Evolutionary conservation across 305 asterid genomes (phyloP), one percentile per base, ranked within the genome.

Genomic region (Fraxinus xanthoxyloides): DNA sequence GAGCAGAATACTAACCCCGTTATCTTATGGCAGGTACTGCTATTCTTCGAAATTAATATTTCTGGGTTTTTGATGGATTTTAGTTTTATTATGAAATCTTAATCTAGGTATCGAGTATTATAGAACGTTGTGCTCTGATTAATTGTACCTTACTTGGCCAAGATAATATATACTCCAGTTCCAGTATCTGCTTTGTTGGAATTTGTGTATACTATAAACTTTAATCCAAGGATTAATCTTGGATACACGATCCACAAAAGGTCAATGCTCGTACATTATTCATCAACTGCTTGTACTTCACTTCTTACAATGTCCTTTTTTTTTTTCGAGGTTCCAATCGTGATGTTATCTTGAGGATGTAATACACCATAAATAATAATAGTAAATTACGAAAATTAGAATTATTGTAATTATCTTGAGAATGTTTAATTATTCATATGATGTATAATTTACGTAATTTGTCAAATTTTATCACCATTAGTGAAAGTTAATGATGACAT

Each of bases 21-120:
- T 17, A 70, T 70, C 12, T 70, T 70, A 31, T 70, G 75, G 75
- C 75, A 70, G 75, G 75, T 70, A 67, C 21, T 67, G 35, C 19
- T 67, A 12, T 67, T 67, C 19, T 28, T 67, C 35, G 74, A 28
- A 28, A 67, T 67, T 67, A 19, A 19, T 59, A 59, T 59, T 28
- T 67, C 34, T 30, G 0, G n/a, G 73, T 3, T 63, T 63, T 65
- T 65, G 19, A 65, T 19, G 73, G 35, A 24, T 28, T 67, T 9
- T 65, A 15, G 23, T 69, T 69, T 69, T 69, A 12, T 28, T 69
- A 13, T 69, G 75, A 69, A 69, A 17, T 28, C 7, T 31, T 30
- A 30, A 70, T 70, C 40, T 4, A 70, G 75, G 23, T 30, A 7
- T 13, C 9, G 38, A 26, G 19, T 69, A 21, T 69, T 69, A 12